Base-by-base conservation (phyloP, 2,329 filamentous ascomycete species). In the Fusarium sp. region DNA sequence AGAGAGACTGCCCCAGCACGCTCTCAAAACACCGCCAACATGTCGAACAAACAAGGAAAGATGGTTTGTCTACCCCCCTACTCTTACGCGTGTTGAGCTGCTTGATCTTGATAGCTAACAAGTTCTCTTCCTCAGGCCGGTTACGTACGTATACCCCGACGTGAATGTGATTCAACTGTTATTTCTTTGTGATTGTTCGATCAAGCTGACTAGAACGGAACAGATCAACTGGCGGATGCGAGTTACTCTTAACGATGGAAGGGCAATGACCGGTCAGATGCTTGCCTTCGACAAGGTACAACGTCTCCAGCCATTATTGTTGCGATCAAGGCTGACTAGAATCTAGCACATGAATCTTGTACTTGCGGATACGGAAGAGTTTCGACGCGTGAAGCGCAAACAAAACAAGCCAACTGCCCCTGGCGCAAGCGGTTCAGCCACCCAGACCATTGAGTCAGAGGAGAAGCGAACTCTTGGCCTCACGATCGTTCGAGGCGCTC, bases 201-300 rank as follows among this genome's bases (percentile, higher is more conserved):
- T 18, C 36, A 45, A 48, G 57, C 76, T 78, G 53, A 78, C 53
- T 36, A 42, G 38, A 30, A 33, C 39, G 18, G 18, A 45, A 41
- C 71, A 98, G 96, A 97, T 99, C 89, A 98, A 99, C 87, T 98
- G 97, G 88, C 94, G 95, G 85, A 98, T 99, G 95, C 92, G 95
- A 82, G 92, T 98, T 74, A 98, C 95, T 63, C 89, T 99, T 82
- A 94, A 94, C 81, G 96, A 99, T 86, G 94, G 94, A 74, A 92
- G 96, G 80, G 94, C 98, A 83, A 97, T 99, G 91, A 95, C 95
- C 44, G 96, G 95, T 71, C 95, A 98, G 84, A 97, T 99, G 94
- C 90, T 99, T 77, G 96, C 96, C 61, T 99, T 98, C 80, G 96
- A 99, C 84, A 98, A 98, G 90, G 94, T 95, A 84, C 65, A 77